Conservation (phyloP, 2,329 filamentous ascomycete genomes). For the Aspergillus floridensis region DNA sequence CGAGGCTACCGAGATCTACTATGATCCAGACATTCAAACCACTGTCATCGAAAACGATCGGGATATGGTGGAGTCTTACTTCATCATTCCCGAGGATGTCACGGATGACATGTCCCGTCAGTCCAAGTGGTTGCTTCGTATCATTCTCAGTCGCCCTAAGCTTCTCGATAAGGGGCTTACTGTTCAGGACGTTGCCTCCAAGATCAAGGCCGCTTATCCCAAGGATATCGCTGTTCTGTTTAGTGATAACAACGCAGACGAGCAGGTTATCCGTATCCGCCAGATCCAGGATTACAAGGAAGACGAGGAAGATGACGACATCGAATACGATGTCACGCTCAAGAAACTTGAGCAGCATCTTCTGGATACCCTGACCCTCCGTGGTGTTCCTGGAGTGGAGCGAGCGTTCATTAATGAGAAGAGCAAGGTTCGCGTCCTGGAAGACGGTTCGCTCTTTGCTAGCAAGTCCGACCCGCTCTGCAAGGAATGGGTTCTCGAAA, state of each 20-base stretch:
- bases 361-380: constrained; percentile 83
- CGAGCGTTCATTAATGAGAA: constrained; percentile 91
- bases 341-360: constrained; percentile 90
- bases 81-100: constrained; percentile 85
- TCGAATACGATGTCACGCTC: constrained; percentile 87
- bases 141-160: constrained; percentile 89
- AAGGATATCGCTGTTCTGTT: constrained; percentile 88
- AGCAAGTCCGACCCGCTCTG: constrained; percentile 72
- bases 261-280: constrained; percentile 90
- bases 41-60: constrained; percentile 84
- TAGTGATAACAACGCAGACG: constrained; percentile 96
- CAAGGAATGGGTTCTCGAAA: constrained; percentile 94
- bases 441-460: constrained; percentile 70
- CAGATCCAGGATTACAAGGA: constrained; percentile 69
- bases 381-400: constrained; percentile 84
- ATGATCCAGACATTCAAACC: constrained; percentile 82
- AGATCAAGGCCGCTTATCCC: constrained; percentile 85
- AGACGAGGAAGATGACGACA: constrained; percentile 69
- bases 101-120: constrained; percentile 62
- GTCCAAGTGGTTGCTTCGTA: constrained; percentile 92
- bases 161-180: constrained; percentile 86
- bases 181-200: constrained; percentile 84
- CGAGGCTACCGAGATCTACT: constrained; percentile 91
- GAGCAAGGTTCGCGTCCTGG: constrained; percentile 62
- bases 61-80: constrained; percentile 97